Base-by-base conservation (phyloP, 345 rosid species). In the Bruguiera parviflora region DNA sequence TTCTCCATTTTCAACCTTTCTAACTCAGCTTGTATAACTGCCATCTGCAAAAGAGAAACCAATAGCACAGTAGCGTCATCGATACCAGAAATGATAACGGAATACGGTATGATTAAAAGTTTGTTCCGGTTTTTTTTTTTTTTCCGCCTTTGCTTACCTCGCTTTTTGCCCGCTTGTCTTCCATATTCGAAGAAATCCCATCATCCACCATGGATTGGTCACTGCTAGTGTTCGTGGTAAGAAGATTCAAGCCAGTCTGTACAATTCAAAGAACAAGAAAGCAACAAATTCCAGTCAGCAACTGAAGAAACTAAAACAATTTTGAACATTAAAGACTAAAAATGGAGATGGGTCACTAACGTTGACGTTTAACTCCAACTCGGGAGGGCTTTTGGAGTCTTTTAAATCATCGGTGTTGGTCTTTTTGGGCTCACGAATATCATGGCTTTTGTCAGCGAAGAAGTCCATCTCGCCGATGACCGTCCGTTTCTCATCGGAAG, bases 131-230 rank as follows among this genome's bases (percentile, higher is more conserved):
- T 35, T 37, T 8, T 19, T 6, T 49, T 28, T 20, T 35, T 25
- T 27, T 51, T 65, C 39, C 5, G 8, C 10, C 2, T 28, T 11
- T 25, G 6, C 65, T 58, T 63, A 88, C 89, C 88, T 89, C 91
- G 9, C 51, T 76, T 69, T 80, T 80, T 8, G 80, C 71, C 80
- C 79, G 67, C 69, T 74, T 84, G 11, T 83, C 86, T 68, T 85
- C 95, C 70, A 71, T 67, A 73, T 77, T 82, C 0, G 84, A 75
- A 0, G 88, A 82, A 0, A 79, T 84, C 49, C 91, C 89, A 59
- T 85, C 91, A 49, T 88, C 94, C 18, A 84, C 86, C 70, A 77
- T 74, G 39, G 90, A 88, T 68, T 83, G 88, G 49, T 88, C 94
- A 25, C 94, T 86, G 32, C 86, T 85, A 0, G 90, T 73, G 18